Evolutionary conservation across 1,284 basidiomycete genomes (phyloP).

Genomic region (Trametes sp.): DNA sequence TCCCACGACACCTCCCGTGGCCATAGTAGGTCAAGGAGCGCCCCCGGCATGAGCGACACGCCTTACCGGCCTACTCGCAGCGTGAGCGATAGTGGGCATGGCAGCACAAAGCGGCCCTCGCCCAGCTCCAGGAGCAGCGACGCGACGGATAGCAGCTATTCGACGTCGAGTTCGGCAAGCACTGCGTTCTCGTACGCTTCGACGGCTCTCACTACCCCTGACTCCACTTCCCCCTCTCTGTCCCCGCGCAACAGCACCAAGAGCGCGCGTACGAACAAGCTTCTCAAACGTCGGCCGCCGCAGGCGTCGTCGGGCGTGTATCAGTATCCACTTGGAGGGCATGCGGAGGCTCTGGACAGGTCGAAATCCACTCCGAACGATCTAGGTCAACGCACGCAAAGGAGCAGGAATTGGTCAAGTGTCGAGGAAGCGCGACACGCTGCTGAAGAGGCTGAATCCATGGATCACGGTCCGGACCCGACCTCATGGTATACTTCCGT

Average conservation of each 20-base stretch:
- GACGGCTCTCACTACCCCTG: slow-evolving; percentile 35
- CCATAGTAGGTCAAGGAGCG: slow-evolving; percentile 22
- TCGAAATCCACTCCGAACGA: slow-evolving; percentile 30
- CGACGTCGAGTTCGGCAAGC: slow-evolving; percentile 24
- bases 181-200: slow-evolving; percentile 27
- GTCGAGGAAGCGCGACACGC: slow-evolving; percentile 26
- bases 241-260: slow-evolving; percentile 26
- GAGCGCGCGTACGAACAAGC: slow-evolving; percentile 28
- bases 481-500: slow-evolving; percentile 28
- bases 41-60: slow-evolving; percentile 23
- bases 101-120: slow-evolving; percentile 13
- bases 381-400: slow-evolving; percentile 24
- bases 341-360: slow-evolving; percentile 25
- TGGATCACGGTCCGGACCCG: slow-evolving; percentile 19
- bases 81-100: slow-evolving; percentile 28
- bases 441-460: slow-evolving; percentile 23
- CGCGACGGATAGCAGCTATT: slow-evolving; percentile 26
- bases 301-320: slow-evolving; percentile 27
- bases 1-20: slow-evolving; percentile 16
- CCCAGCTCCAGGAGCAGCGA: slow-evolving; percentile 26
- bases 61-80: slow-evolving; percentile 30
- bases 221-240: slow-evolving; percentile 27
- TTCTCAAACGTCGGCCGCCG: slow-evolving; percentile 35
- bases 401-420: slow-evolving; percentile 28
- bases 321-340: slow-evolving; percentile 22